Conservation (phyloP, 2,329 filamentous ascomycete genomes). For the Fusarium ambrosium region DNA sequence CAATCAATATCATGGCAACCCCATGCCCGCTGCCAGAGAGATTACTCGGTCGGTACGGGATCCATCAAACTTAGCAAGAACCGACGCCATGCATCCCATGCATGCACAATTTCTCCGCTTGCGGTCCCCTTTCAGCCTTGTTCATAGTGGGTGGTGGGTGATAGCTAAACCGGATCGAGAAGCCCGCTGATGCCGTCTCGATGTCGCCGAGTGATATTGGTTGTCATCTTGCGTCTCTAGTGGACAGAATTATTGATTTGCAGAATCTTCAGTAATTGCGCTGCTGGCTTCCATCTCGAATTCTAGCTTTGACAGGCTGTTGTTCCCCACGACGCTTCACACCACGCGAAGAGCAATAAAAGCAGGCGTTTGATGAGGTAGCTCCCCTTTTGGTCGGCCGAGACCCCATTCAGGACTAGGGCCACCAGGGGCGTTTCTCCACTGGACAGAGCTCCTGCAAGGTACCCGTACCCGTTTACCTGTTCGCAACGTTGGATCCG, state of each 20-base stretch:
- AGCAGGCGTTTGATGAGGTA: slow-evolving; percentile 44
- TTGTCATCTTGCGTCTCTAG: not conserved
- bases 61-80: not conserved
- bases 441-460: slow-evolving; percentile 41
- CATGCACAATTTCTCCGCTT: slow-evolving; percentile 20
- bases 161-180: slow-evolving; percentile 24
- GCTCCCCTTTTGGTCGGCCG: slow-evolving; percentile 41
- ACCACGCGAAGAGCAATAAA: slow-evolving; percentile 35
- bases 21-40: slow-evolving; percentile 19
- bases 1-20: slow-evolving; percentile 22
- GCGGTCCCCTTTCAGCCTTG: slow-evolving; percentile 30
- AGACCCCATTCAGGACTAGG: slow-evolving; percentile 33
- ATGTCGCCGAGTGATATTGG: not conserved
- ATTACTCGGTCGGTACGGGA: slow-evolving; percentile 7
- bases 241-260: slow-evolving; percentile 27
- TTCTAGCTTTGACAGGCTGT: slow-evolving; percentile 38
- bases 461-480: slow-evolving; percentile 40
- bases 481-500: slow-evolving; percentile 35
- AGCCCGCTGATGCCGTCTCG: slow-evolving; percentile 14
- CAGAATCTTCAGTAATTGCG: slow-evolving; percentile 21
- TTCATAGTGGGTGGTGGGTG: slow-evolving; percentile 9
- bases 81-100: not conserved
- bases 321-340: slow-evolving; percentile 31
- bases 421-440: not conserved
- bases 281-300: slow-evolving; percentile 18